Evolutionary conservation across 306 rosid species (phyloP).

Genomic region (Argentina anserina): DNA sequence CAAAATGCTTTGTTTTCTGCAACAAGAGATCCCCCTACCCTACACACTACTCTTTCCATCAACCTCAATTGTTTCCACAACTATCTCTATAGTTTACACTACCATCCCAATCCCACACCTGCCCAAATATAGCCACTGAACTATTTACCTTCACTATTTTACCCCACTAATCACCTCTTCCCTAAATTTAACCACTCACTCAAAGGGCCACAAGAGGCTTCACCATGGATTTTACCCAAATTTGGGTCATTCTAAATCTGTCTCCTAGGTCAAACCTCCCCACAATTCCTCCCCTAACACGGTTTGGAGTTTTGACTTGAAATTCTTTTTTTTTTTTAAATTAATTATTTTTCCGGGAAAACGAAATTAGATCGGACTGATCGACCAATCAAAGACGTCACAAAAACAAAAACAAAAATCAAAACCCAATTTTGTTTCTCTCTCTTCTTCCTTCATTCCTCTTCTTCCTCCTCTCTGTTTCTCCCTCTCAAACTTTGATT

Average conservation of each 20-base stretch:
- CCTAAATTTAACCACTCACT: conserved; percentile 5
- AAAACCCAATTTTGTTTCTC: conserved; percentile 19
- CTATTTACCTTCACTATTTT: neutral
- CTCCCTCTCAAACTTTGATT: conserved; percentile 15
- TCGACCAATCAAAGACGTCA: conserved; percentile 41
- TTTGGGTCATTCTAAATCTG: neutral
- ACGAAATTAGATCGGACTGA: conserved; percentile 53
- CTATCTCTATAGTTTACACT: neutral
- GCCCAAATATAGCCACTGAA: neutral
- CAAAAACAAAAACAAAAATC: conserved; percentile 23
- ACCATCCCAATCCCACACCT: neutral
- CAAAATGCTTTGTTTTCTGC: neutral
- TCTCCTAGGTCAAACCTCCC: conserved; percentile 52
- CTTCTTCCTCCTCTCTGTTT: neutral
- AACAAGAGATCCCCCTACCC: neutral
- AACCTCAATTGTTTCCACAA: neutral
- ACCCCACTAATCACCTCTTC: neutral
- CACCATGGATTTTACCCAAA: neutral
- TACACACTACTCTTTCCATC: neutral
- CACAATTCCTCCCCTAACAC: conserved; percentile 48
- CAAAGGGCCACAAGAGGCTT: neutral
- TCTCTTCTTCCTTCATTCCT: conserved; percentile 17
- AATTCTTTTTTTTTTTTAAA: too few species aligned
- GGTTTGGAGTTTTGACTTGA: conserved; percentile 40
- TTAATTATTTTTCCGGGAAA: conserved; percentile 32